Conservation (phyloP, 2,329 filamentous ascomycete genomes). For the Aspergillus intermedius region DNA sequence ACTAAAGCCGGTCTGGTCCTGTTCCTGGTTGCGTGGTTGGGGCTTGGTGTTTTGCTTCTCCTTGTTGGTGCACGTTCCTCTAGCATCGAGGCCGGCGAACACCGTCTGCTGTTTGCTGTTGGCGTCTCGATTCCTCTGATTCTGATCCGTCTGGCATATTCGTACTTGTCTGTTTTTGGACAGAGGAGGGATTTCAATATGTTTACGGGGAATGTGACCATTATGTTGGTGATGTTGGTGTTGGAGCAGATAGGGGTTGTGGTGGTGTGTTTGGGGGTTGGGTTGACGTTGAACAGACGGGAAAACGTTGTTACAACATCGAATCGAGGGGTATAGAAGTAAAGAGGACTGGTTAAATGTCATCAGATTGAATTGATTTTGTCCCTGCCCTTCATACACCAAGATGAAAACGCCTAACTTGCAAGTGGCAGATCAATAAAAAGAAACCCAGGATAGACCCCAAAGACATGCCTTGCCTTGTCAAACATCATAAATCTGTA, state of each 20-base stretch:
- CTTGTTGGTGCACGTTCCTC: constrained; percentile 25
- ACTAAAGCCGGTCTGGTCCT: constrained; percentile 40
- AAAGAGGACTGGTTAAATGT: background rate
- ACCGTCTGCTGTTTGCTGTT: constrained; percentile 41
- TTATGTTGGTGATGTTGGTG: constrained; percentile 43
- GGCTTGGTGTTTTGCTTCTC: constrained; percentile 30
- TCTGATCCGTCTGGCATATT: constrained; percentile 46
- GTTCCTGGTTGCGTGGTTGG: constrained; percentile 37
- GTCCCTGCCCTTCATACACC: constrained; percentile 36
- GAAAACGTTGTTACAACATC: too few relatives aligned
- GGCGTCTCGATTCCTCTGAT: constrained; percentile 44
- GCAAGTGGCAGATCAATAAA: constrained; percentile 30
- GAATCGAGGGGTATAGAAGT: background rate
- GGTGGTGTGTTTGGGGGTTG: constrained; percentile 32
- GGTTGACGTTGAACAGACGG: constrained; percentile 15
- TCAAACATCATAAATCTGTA: constrained; percentile 32
- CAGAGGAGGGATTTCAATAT: constrained; percentile 39
- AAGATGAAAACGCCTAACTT: constrained; percentile 32
- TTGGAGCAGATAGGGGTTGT: constrained; percentile 48
- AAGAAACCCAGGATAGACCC: constrained; percentile 30
- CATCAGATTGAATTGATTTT: constrained; percentile 9
- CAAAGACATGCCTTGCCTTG: constrained; percentile 33
- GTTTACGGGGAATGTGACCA: constrained; percentile 32
- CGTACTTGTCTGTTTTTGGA: constrained; percentile 39
- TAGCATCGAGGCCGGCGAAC: constrained; percentile 39